phyloP scores from a whole-genome alignment of 495 filamentous ascomycete genomes.

The Pseudevernia furfuracea region DNA sequence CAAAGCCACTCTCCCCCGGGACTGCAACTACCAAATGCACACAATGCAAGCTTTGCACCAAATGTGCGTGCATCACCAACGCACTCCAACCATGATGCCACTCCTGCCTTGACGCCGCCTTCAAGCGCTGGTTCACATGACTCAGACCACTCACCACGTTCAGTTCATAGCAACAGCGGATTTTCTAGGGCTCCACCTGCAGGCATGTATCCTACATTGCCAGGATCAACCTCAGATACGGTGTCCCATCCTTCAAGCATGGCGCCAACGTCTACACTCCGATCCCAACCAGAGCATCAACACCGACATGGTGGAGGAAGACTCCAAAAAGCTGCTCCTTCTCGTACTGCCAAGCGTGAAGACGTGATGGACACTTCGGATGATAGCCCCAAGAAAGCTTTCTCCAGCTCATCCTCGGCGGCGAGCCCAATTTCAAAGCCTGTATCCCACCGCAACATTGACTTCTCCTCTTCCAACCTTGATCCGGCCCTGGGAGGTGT shows the following conservation, averaged over 20 bases:
- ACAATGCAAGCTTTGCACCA: slow-evolving; percentile 50
- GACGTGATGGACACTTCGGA: slow-evolving; percentile 51
- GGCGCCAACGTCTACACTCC: slow-evolving; percentile 69
- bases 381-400: slow-evolving; percentile 38
- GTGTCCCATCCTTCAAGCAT: slow-evolving; percentile 49
- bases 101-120: slow-evolving; percentile 82
- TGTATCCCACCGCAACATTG: slow-evolving; percentile 31
- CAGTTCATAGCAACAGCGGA: slow-evolving; percentile 48
- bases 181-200: slow-evolving; percentile 54
- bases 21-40: slow-evolving; percentile 44
- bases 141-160: slow-evolving; percentile 75
- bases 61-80: slow-evolving; percentile 49
- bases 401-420: slow-evolving; percentile 32
- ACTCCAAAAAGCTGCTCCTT: slow-evolving; percentile 61
- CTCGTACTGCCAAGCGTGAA: slow-evolving; percentile 32
- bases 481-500: slow-evolving; percentile 44
- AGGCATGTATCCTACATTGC: slow-evolving; percentile 77
- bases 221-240: slow-evolving; percentile 55
- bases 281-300: slow-evolving; percentile 70
- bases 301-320: slow-evolving; percentile 80
- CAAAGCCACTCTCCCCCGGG: slow-evolving; percentile 64
- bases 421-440: slow-evolving; percentile 40
- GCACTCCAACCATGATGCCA: slow-evolving; percentile 50
- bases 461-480: slow-evolving; percentile 44
- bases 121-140: slow-evolving; percentile 80